Percentiles rank a stretch among this genome's conserved stretches.
These are phyloP conservation scores for Cryptococcus deneoformans DNA, from an alignment of 1,284 basidiomycete genomes.

Conservation along the genomic window DNA sequence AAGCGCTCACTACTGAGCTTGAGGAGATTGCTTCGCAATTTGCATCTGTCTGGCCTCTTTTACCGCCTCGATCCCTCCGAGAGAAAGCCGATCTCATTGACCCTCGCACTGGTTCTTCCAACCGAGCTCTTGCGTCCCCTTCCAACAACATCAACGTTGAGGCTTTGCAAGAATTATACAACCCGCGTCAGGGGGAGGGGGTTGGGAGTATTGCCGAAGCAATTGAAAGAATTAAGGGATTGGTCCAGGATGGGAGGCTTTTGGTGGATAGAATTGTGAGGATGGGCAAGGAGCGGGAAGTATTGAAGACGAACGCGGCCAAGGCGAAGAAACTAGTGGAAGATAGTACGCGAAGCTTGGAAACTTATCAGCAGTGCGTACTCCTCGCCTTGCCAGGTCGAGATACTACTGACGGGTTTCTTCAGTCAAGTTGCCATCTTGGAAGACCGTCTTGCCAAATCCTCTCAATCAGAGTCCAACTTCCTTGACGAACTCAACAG, in stretches of 20 bases:
- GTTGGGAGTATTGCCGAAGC: conserved; percentile 62
- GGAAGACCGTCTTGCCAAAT: conserved; percentile 63
- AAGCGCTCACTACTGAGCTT: conserved; percentile 51
- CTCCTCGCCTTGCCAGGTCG: conserved; percentile 46
- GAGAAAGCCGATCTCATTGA: conserved; percentile 60
- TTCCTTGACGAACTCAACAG: conserved; percentile 60
- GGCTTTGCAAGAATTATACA: conserved; percentile 39
- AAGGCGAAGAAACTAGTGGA: conserved; percentile 82
- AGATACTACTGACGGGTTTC: conserved; percentile 68
- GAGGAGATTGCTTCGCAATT: conserved; percentile 62
- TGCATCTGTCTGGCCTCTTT: conserved; percentile 68
- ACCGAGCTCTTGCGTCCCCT: conserved; percentile 46
- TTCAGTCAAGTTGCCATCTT: conserved; percentile 64
- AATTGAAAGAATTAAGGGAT: conserved; percentile 66
- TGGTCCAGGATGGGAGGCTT: conserved; percentile 74
- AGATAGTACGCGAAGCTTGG: conserved; percentile 69
- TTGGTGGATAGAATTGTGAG: conserved; percentile 77
- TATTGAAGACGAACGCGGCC: conserved; percentile 85
- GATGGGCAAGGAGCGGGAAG: conserved; percentile 78
- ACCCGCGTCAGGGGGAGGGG: conserved; percentile 10
- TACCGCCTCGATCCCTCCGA: conserved; percentile 74
- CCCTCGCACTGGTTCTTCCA: conserved; percentile 55
- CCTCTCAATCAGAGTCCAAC: conserved; percentile 31
- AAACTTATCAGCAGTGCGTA: conserved; percentile 71
- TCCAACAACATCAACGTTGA: conserved; percentile 51